Base-by-base conservation (phyloP, 2,329 filamentous ascomycete genomes). In the Trichoderma brevicompactum region DNA sequence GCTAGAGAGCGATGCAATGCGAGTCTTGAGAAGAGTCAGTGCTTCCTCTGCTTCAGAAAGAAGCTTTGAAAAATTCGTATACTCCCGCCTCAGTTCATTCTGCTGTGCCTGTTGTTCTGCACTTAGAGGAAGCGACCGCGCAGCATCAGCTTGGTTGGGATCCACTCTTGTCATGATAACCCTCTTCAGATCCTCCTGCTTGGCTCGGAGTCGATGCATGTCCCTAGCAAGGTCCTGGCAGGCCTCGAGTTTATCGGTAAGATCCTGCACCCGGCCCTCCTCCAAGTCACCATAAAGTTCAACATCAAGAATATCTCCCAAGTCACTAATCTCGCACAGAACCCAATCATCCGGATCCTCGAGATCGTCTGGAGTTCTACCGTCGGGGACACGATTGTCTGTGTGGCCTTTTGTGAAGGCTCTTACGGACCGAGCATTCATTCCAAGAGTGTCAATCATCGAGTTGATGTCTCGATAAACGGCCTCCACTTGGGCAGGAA, bases 361-460 rank as follows among this genome's bases (percentile, higher is more conserved):
- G 36, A 97, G 81, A 68, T 96, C 89, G 56, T 89, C 82, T 67
- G 85, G 84, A 7, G 80, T 84, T 38, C 90, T 84, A 23, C 82
- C 84, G 9, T 79, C 78, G 41, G 86, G 79, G 59, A 84, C 81
- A 56, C 80, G 77, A 48, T 81, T 77, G 56, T 87, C 80, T 10
- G 81, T 82, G 70, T 96, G 91, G 7, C 89, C 92, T 64, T 85
- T 82, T 49, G 94, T 82, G 69, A 89, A 90, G 10, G 81, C 81
- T 54, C 83, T 81, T 43, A 94, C 85, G 6, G 91, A 87, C 15
- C 85, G 82, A 10, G 82, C 87, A 74, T 98, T 98, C 56, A 97
- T 84, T 9, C 94, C 94, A 46, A 98, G 80, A 0, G 92, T 94
- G 72, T 97, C 92, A 49, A 99, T 89, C 95, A 98, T 99, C 12